Base-by-base conservation (phyloP, 805 yeast species). In the Metschnikowia gelsemii region DNA sequence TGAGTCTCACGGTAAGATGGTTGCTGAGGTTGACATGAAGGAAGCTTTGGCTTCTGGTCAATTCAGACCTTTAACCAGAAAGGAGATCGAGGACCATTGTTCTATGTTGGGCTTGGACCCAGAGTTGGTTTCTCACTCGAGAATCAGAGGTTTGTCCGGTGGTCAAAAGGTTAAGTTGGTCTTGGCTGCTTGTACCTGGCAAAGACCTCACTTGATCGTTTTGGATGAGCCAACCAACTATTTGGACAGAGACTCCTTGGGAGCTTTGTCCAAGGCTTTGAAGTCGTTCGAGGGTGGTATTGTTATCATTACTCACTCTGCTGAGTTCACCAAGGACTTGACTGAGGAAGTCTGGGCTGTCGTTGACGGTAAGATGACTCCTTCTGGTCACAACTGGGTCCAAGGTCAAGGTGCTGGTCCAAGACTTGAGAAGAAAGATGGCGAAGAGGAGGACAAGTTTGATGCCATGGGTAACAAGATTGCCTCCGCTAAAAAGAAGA, bases 261-360 rank as follows among this genome's bases (percentile, higher is more conserved):
- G 99, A 70, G 99, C 99, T 73, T 83, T 93, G 71, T 91, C 99
- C 52, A 90, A 89, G 82, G 99, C 99, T 67, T 79, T 93, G 77
- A 93, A 91, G 86, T 79, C 87, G 64, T 93, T 93, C 82, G 96
- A 82, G 69, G 99, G 99, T 87, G 99, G 99, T 88, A 84, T 93
- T 71, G 95, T 93, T 62, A 87, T 93, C 80, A 93, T 93, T 81
- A 91, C 99, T 61, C 99, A 93, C 84, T 93, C 99, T 75, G 96
- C 98, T 68, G 99, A 93, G 82, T 93, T 93, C 88, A 93, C 99
- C 75, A 88, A 91, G 84, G 88, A 90, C 72, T 77, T 93, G 74
- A 93, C 99, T 71, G 98, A 93, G 78, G 99, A 93, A 83, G 98
- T 93, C 66, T 93, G 99, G 99, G 96, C 99, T 67, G 99, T 93